These are phyloP conservation scores for Salix udensis DNA, from an alignment of 345 rosid species.

Conservation along the genomic window DNA sequence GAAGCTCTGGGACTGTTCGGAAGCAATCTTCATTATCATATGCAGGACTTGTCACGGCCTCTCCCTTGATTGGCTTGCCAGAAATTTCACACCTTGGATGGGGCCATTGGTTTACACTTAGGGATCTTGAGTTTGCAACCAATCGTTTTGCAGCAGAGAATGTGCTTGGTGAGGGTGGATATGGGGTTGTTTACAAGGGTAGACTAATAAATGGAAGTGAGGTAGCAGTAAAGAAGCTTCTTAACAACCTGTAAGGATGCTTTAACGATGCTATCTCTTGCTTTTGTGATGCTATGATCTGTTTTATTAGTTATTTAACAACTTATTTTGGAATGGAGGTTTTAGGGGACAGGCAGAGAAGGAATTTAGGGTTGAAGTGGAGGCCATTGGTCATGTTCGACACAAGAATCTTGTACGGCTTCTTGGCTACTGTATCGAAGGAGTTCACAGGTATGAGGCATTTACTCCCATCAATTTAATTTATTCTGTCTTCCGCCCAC, in stretches of 20 bases:
- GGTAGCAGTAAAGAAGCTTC: constrained; percentile 96
- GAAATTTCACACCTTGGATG: constrained; percentile 95
- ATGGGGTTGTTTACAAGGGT: constrained; percentile 90
- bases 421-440: constrained; percentile 90
- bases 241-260: constrained; percentile 79
- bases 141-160: constrained; percentile 67
- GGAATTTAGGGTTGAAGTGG: constrained; percentile 95
- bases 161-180: constrained; percentile 97
- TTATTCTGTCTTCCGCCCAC: background rate
- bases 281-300: background rate
- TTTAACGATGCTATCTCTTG: background rate
- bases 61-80: constrained; percentile 88
- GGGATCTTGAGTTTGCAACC: constrained; percentile 91
- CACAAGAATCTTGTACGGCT: constrained; percentile 94
- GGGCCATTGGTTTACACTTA: constrained; percentile 99
- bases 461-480: background rate
- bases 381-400: constrained; percentile 94
- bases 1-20: constrained; percentile 54
- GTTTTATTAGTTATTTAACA: background rate
- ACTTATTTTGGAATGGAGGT: constrained; percentile 17
- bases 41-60: constrained; percentile 66
- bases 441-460: constrained; percentile 67
- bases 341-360: constrained; percentile 98
- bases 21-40: constrained; percentile 51
- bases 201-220: constrained; percentile 83